phyloP scores from a whole-genome alignment of 202 grass and related monocot species.

The Schoenoplectus tabernaemontani region DNA sequence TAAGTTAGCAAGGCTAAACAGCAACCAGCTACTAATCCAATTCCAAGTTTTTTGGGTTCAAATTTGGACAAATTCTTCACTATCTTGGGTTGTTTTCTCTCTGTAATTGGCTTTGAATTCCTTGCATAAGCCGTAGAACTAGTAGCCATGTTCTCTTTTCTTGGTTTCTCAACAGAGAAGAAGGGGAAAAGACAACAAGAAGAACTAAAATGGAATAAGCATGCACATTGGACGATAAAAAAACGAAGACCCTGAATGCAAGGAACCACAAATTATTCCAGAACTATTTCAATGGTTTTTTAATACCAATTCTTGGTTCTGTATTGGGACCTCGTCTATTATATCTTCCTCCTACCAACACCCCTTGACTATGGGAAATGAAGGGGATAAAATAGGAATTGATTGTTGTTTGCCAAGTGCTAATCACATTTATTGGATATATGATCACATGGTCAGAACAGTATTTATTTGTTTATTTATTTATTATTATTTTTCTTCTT shows the following conservation, averaged over 20 bases:
- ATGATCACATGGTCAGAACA: slow-evolving; percentile 4
- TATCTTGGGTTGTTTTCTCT: slow-evolving; percentile 32
- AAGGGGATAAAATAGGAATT: slow-evolving; percentile 4
- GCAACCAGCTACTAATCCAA: slow-evolving; percentile 47
- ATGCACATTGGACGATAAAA: slow-evolving; percentile 4
- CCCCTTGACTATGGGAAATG: slow-evolving; percentile 16
- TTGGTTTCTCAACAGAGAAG: background rate
- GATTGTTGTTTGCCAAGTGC: background rate
- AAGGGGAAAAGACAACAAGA: background rate
- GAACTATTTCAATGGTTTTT: slow-evolving; percentile 4
- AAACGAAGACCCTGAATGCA: slow-evolving; percentile 6
- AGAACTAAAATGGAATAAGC: slow-evolving; percentile 14
- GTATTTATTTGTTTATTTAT: background rate
- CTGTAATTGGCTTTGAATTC: slow-evolving; percentile 4
- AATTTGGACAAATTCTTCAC: slow-evolving; percentile 43
- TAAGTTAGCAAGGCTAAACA: slow-evolving; percentile 60
- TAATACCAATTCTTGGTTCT: slow-evolving; percentile 3
- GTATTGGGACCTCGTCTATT: background rate
- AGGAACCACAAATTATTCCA: background rate
- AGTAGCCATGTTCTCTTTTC: slow-evolving; percentile 7
- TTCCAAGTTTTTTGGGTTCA: slow-evolving; percentile 60
- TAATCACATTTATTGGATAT: slow-evolving; percentile 11
- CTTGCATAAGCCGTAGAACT: slow-evolving; percentile 15
- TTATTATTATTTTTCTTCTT: slow-evolving; percentile 1
- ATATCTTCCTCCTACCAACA: background rate